Evolutionary conservation across 2,329 filamentous ascomycete genomes (phyloP), one percentile per base, ranked within the genome.

Genomic region (Orbilia quercus): DNA sequence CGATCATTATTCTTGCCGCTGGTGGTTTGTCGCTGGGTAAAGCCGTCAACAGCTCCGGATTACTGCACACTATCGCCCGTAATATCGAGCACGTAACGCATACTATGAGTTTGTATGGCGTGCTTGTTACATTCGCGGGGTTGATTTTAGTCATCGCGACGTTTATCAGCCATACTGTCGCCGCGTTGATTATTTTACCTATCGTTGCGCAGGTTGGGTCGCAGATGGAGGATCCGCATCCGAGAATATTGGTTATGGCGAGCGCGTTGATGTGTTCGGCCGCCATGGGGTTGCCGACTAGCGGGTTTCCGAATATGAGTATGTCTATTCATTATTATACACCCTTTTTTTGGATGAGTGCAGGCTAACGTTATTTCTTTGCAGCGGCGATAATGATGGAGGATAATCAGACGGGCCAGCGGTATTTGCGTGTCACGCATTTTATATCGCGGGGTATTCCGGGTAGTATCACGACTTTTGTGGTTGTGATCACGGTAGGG

Each of bases 231-330:
- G 85, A 96, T 79, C 93, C 94, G 25, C 92, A 96, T 80, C 94
- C 95, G 7, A 98, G 98, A 81, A 82, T 99, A 72, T 83, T 99
- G 70, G 95, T 99, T 75, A 98, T 99, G 94, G 75, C 66, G n/a
- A 69, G 75, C 40, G 54, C 96, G 9, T 82, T 99, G 75, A 99
- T 99, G 92, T 97, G 95, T 79, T 94, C 90, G 76, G 93, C 93
- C n/a, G 95, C 92, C 1, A 99, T 99, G 95, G 95, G 89, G 11
- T 82, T 99, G 81, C 95, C 95, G 1, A 99, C 95, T 0, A 94
- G 90, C 80, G 96, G 95, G 7, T 99, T 99, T 83, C 95, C 95
- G 1, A 99, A 99, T 78, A 99, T 99, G 95, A 99, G 93, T 96
- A 87, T 85, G 92, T 90, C 12, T n/a, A n/a, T n/a, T n/a, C n/a